Conservation (phyloP, 1,284 basidiomycete species). For the Moniliophthora roreri region DNA sequence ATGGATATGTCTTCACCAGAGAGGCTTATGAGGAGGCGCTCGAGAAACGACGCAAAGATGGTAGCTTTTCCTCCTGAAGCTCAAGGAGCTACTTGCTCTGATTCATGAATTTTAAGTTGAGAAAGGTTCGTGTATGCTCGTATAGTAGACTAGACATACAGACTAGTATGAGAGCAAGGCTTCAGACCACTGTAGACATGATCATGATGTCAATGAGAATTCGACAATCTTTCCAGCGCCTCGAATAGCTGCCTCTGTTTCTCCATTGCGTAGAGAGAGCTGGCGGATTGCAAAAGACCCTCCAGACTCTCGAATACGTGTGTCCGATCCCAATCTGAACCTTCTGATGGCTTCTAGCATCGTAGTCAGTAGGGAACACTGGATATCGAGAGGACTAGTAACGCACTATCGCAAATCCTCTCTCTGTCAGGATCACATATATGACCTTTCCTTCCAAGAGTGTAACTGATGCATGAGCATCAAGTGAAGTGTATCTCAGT, state of each 20-base stretch:
- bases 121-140: too few relatives aligned
- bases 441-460: conserved; percentile 54
- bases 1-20: conserved; percentile 53
- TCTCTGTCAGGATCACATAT: conserved; percentile 45
- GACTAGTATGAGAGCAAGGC: too few relatives aligned
- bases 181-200: too few relatives aligned
- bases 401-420: conserved; percentile 50
- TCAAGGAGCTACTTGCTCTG: not conserved
- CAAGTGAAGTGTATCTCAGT: conserved; percentile 33
- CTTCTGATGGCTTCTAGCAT: conserved; percentile 15
- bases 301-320: conserved; percentile 55
- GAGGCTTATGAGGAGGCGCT: conserved; percentile 53
- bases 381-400: not conserved
- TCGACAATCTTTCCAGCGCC: conserved; percentile 45
- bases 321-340: conserved; percentile 6
- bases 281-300: conserved; percentile 49
- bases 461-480: conserved; percentile 52
- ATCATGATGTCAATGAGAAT: not conserved
- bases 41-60: conserved; percentile 36
- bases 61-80: conserved; percentile 20
- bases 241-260: conserved; percentile 45
- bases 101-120: too few relatives aligned
- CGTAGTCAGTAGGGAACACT: not conserved
- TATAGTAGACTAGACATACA: too few relatives aligned
- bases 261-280: conserved; percentile 47